Conservation (phyloP, 2,329 filamentous ascomycete genomes). For the Leptographium lundbergii region DNA sequence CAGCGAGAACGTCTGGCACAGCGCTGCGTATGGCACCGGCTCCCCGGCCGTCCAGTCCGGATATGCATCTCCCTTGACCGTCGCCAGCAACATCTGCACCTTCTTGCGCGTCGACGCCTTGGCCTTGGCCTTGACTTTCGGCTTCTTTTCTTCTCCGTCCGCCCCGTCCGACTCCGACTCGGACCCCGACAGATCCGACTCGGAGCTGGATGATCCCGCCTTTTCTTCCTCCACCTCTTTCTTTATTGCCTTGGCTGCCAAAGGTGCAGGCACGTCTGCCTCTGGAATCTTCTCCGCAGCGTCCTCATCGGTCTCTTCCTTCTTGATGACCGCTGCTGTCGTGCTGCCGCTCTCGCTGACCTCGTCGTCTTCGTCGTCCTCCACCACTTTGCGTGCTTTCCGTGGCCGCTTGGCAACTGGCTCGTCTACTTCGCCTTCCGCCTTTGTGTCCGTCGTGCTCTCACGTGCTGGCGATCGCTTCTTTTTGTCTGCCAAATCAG, state of each 20-base stretch:
- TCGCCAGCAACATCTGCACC: conserved; percentile 70
- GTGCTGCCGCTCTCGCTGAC: neutral
- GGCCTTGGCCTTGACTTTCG: conserved; percentile 47
- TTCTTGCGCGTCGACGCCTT: conserved; percentile 61
- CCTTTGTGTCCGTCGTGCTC: conserved; percentile 16
- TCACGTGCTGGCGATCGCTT: conserved; percentile 8
- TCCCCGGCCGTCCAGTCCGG: conserved; percentile 86
- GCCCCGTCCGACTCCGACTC: conserved; percentile 31
- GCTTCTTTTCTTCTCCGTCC: conserved; percentile 30
- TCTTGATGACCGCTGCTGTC: neutral
- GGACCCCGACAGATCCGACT: neutral
- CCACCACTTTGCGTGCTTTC: conserved; percentile 31
- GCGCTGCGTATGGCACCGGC: conserved; percentile 84
- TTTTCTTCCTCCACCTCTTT: conserved; percentile 25
- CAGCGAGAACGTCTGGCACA: conserved; percentile 89
- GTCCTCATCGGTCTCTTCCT: neutral
- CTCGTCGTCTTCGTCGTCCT: conserved; percentile 40
- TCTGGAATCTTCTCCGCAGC: conserved; percentile 17
- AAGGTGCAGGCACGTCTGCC: conserved; percentile 5
- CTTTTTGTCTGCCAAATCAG: conserved; percentile 4
- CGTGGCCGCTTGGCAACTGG: conserved; percentile 47
- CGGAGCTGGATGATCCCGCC: conserved; percentile 25
- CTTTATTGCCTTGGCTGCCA: conserved; percentile 19
- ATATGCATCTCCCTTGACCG: conserved; percentile 69
- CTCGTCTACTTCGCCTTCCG: conserved; percentile 37